A percentile compares a stretch with the other conserved stretches of the same genome.
Conservation (phyloP, 805 yeast species). For the Wickerhamiella sergipiensis region DNA sequence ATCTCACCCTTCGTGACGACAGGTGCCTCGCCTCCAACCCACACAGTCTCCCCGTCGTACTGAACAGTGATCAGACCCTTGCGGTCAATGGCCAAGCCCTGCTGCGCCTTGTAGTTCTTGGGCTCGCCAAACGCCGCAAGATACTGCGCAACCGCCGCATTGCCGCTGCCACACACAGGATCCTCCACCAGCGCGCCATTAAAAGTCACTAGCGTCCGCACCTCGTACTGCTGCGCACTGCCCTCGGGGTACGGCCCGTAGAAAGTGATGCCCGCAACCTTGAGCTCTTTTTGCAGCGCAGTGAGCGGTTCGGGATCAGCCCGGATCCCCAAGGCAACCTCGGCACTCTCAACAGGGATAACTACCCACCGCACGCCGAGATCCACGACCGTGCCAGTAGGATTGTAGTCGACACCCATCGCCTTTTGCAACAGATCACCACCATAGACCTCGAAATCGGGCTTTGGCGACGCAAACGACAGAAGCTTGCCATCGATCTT, state of each 20-base stretch:
- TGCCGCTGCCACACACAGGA: constrained; percentile 18
- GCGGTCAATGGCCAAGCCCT: constrained; percentile 13
- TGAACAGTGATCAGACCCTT: constrained; percentile 7
- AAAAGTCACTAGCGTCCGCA: constrained; percentile 13
- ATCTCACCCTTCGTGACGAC: not conserved
- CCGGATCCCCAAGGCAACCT: constrained; percentile 2
- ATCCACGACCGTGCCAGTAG: constrained; percentile 3
- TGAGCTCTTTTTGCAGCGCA: not conserved
- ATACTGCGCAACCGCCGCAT: constrained; percentile 15
- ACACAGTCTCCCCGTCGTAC: constrained; percentile 8
- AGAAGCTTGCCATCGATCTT: constrained; percentile 25
- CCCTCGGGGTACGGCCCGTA: constrained; percentile 6
- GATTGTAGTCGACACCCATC: not conserved
- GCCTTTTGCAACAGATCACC: not conserved
- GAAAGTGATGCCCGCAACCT: constrained; percentile 7
- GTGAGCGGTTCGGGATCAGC: constrained; percentile 4
- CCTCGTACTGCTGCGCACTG: constrained; percentile 3
- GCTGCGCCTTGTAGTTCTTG: constrained; percentile 7
- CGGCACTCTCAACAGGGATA: not conserved
- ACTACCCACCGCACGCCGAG: constrained; percentile 11
- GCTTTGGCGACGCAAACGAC: not conserved
- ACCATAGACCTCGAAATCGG: constrained; percentile 1
- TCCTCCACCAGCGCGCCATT: constrained; percentile 8
- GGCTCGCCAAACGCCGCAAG: not conserved
- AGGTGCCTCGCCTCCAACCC: constrained; percentile 8